Base-by-base conservation (phyloP, 345 rosid genomes). In the Orychophragmus violaceus region DNA sequence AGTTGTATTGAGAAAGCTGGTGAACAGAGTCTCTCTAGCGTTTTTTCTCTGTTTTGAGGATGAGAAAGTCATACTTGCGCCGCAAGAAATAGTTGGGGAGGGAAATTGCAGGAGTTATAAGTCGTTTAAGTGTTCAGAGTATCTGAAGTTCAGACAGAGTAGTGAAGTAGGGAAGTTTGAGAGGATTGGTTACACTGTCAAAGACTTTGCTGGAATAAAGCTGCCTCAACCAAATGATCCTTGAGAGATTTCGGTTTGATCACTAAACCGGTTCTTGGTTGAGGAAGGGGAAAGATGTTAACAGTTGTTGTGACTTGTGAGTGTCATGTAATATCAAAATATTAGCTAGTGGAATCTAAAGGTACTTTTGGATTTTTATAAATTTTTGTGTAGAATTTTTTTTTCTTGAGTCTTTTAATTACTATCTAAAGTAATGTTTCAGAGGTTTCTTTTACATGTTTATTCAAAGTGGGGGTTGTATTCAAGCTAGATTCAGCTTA, bases 31-130 rank as follows among this genome's bases (percentile, higher is more conserved):
- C 17, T 87, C 90, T 6, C 74, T 87, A n/a, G 87, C 90, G 21
- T 85, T 85, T 79, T 85, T 87, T 44, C 84, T 83, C 79, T 76
- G 89, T 62, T 90, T 85, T 59, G 88, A 85, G 61, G 88, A 84
- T 58, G 86, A 87, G 19, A 87, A 84, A 79, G 74, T 70, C 70
- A 66, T 87, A 30, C 52, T 69, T 50, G 90, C 94, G 5, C 87
- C 88, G 0, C 71, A 78, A 55, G 94, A 84, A 37, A 61, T 89
- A 18, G 83, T 84, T 2, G 85, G 82, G 18, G 71, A 66, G 39
- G 89, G 80, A 32, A 74, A 69, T 16, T 30, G 33, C 7, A 78
- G 91, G 70, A 44, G 64, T 24, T 87, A 87, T 69, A 50, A 59
- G 59, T 69, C 89, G 29, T 87, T 87, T 37, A 69, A 79, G 46